phyloP scores from a whole-genome alignment of 2,329 filamentous ascomycete genomes.

The Rutstroemia sp. region DNA sequence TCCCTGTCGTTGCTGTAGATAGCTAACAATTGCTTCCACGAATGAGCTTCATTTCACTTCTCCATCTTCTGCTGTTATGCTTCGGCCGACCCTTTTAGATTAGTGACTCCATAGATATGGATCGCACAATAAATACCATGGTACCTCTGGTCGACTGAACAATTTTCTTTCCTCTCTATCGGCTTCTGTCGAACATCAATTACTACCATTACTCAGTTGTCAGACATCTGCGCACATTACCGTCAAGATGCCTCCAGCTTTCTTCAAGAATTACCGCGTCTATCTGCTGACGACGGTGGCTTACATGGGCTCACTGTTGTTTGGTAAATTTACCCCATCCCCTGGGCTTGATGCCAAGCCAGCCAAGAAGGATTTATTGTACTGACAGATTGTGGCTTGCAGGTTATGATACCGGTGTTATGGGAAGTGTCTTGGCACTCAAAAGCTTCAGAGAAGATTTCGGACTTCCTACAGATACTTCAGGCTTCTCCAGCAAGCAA shows the following conservation, averaged over 20 bases:
- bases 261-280: constrained; percentile 21
- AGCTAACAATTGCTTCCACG: constrained; percentile 2
- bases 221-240: neutral
- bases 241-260: constrained; percentile 10
- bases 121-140: neutral
- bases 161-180: neutral
- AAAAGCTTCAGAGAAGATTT: constrained; percentile 22
- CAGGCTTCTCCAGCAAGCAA: constrained; percentile 13
- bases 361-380: neutral
- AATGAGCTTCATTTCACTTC: neutral
- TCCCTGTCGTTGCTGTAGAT: neutral
- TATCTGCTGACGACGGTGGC: constrained; percentile 21
- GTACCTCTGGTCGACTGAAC: neutral
- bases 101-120: neutral
- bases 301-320: constrained; percentile 24
- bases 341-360: neutral
- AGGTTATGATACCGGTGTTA: constrained; percentile 25
- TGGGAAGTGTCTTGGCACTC: constrained; percentile 21
- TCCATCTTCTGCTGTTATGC: neutral
- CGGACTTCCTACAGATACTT: constrained; percentile 15
- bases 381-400: constrained; percentile 4
- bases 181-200: constrained; percentile 2
- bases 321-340: constrained; percentile 12
- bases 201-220: neutral
- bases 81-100: neutral